phyloP scores from a whole-genome alignment of 257 asterid species.

The Anisodus acutangulus region DNA sequence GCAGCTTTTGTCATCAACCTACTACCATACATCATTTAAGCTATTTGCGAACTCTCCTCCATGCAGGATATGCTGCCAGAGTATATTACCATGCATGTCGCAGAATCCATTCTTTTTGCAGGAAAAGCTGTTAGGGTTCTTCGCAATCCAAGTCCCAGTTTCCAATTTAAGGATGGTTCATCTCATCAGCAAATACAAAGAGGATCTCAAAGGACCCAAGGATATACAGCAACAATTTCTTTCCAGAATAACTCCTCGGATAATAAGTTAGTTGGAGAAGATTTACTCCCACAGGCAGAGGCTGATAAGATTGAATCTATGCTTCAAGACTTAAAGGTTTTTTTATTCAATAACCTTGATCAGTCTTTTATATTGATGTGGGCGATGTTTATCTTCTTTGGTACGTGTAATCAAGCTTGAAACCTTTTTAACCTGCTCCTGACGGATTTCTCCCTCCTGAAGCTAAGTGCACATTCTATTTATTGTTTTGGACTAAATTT shows the following conservation, averaged over 20 bases:
- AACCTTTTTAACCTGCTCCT: not conserved
- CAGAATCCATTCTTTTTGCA: slow-evolving; percentile 89
- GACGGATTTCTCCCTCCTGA: slow-evolving; percentile 29
- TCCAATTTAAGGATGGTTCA: slow-evolving; percentile 53
- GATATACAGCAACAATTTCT: slow-evolving; percentile 46
- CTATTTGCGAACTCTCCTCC: slow-evolving; percentile 20
- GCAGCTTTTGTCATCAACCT: slow-evolving; percentile 7
- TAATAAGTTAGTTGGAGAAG: slow-evolving; percentile 59
- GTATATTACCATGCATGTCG: slow-evolving; percentile 74
- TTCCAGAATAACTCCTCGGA: slow-evolving; percentile 55
- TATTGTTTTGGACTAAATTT: not conserved
- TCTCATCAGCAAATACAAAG: slow-evolving; percentile 65
- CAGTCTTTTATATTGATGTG: not conserved
- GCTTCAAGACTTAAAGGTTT: slow-evolving; percentile 88
- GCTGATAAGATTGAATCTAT: slow-evolving; percentile 86
- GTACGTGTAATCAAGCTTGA: not conserved
- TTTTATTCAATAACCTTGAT: not conserved
- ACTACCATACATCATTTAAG: slow-evolving; percentile 22
- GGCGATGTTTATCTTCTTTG: not conserved
- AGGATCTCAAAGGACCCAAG: slow-evolving; percentile 72
- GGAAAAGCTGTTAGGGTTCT: slow-evolving; percentile 97
- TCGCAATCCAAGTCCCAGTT: slow-evolving; percentile 84
- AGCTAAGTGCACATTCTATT: slow-evolving; percentile 26
- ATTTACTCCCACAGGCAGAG: slow-evolving; percentile 90
- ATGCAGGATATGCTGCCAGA: slow-evolving; percentile 98